Base-by-base conservation (phyloP, 1,139 yeast species). In the Nadsonia commutata region DNA sequence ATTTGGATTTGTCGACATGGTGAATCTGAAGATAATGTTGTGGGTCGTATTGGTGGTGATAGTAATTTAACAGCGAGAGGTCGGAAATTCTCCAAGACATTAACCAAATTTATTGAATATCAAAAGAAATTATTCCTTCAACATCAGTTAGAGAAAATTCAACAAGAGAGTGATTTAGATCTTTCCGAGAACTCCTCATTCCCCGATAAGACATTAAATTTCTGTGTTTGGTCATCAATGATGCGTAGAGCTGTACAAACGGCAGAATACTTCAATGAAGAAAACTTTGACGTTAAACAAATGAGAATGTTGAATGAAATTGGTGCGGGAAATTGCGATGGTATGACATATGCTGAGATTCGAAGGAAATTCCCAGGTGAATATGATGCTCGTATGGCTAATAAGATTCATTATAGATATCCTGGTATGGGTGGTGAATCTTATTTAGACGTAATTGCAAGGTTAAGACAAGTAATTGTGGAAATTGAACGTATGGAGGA, bases 401-500 rank as follows among this genome's bases (percentile, higher is more conserved):
- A 84, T 59, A 88, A 88, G 62, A 69, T 88, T 54, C 68, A 80
- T 22, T 88, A 86, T 62, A 68, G 97, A 51, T 88, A 86, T 57
- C 97, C 97, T 2, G 97, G 97, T 9, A 83, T 85, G 43, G 95
- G 96, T n/a, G 97, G 97, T 31, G 97, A 88, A 63, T 82, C 94
- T 0, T 88, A 88, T 54, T 65, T 88, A 53, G 98, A 90, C 62
- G 98, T 88, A 3, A 80, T 90, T 55, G 84, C 88, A 49, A 71
- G 98, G 48, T 68, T 90, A 47, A 70, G 95, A 46, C 94, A 96
- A 1, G 75, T 90, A 36, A 88, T 90, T 50, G 86, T 88, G 11
- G 98, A 90, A 59, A 72, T 90, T 42, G 98, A 90, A 62, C 71
- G 97, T 52, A 83, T 94, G 46, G 81, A 85, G 17, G 95, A 86